Evolutionary conservation across 1,284 basidiomycete genomes (phyloP), one percentile per base, ranked within the genome.

Genomic region (Apiotrichum brassicae): DNA sequence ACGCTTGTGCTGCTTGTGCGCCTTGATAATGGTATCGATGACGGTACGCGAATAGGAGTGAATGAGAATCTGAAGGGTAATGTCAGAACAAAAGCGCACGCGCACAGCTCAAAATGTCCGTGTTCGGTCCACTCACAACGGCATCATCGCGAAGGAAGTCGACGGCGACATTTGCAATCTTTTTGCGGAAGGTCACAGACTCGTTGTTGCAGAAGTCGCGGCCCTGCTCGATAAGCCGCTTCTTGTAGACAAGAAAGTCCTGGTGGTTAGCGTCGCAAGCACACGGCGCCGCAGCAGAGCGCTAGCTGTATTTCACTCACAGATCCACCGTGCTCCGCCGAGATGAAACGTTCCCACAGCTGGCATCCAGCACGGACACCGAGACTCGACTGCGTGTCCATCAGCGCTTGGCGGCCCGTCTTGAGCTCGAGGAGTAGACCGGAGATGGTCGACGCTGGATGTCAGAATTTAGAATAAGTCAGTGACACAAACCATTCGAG

Each of bases 31-130:
- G 18, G 93, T 86, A 72, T 91, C 85, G 77, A 95, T 87, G 41
- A 99, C 94, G 23, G 97, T 93, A 60, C 95, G 79, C 37, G 95
- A 98, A 75, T 92, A 90, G 20, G 87, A 89, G 74, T 97, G 94
- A 4, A 91, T 97, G 53, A 97, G 79, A 65, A 97, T 92, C 88
- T 92, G 70, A n/a, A n/a, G n/a, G n/a, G 36, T 9, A 12, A 9
- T 4, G 43, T 48, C 36, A 51, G 34, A 25, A 24, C 8, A 8
- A 9, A 14, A 8, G 28, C 9, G 8, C 9, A 30, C 28, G 8
- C 8, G 8, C 28, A 30, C 8, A 14, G 28, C 28, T 30, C 28
- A 8, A 30, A 9, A 30, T 30, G 9, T 23, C 6, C 23, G 12
- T n/a, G n/a, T n/a, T n/a, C n/a, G n/a, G n/a, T n/a, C n/a, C 8